Conservation (phyloP, 257 asterid genomes). For the Nicotiana obtusifolia region DNA sequence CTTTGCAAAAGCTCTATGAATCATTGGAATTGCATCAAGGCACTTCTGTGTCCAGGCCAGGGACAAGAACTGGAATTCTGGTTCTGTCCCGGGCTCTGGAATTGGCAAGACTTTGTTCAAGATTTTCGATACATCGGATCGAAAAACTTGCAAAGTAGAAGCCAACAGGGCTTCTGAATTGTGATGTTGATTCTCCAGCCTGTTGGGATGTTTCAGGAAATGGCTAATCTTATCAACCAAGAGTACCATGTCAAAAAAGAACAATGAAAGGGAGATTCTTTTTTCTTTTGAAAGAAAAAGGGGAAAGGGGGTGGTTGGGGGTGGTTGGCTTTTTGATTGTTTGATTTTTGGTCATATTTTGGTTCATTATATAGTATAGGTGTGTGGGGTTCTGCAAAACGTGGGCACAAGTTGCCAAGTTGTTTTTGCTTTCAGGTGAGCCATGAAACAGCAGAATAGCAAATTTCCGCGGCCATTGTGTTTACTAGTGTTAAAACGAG, state of each 20-base stretch:
- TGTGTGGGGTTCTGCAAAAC: neutral
- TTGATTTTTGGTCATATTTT: neutral
- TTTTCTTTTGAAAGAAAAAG: neutral
- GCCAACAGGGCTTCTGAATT: conserved; percentile 23
- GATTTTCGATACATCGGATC: conserved; percentile 30
- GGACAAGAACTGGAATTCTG: conserved; percentile 18
- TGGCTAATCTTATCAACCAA: conserved; percentile 31
- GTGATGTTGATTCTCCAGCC: conserved; percentile 21
- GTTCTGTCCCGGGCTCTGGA: conserved; percentile 20
- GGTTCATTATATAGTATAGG: neutral
- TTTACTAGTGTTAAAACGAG: neutral
- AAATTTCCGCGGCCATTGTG: neutral
- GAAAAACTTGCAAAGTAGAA: conserved; percentile 31
- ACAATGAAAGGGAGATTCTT: neutral
- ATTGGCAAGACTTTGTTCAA: conserved; percentile 22
- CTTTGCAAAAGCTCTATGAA: conserved; percentile 41
- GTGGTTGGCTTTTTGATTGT: neutral
- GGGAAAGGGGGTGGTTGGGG: neutral
- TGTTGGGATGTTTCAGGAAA: conserved; percentile 27
- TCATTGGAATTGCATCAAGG: conserved; percentile 30
- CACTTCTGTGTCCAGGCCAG: conserved; percentile 25
- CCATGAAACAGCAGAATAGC: neutral
- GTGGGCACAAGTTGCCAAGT: neutral
- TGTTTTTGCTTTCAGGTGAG: neutral
- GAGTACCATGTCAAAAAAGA: conserved; percentile 33